A percentile compares a stretch with the other conserved stretches of the same genome.
These are phyloP conservation scores for Coelastrella sp. DNA, from an alignment of 139 green algal genomes.

Conservation along the genomic window DNA sequence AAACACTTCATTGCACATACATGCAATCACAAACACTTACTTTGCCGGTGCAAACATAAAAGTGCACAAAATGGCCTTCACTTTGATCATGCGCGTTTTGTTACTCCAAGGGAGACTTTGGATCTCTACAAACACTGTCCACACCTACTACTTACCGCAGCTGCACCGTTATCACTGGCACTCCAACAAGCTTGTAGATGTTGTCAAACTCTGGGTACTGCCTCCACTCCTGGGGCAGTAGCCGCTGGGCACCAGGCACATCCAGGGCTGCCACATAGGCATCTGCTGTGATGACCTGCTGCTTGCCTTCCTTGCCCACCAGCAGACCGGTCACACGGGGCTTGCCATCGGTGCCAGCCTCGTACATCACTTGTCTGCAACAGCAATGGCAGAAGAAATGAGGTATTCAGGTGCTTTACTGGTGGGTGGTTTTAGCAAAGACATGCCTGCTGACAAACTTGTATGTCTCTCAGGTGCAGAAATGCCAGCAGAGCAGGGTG, in stretches of 20 bases:
- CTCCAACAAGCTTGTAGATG: conserved; percentile 93
- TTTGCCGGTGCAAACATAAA: too few species aligned
- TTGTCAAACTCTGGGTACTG: conserved; percentile 85
- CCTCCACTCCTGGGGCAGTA: conserved; percentile 87
- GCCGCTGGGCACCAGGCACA: conserved; percentile 91
- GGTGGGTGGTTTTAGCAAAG: too few species aligned
- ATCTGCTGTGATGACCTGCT: conserved; percentile 83
- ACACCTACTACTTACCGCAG: conserved; percentile 64
- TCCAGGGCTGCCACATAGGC: conserved; percentile 95
- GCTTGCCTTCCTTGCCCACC: conserved; percentile 61
- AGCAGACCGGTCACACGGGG: conserved; percentile 81
- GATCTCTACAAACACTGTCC: too few species aligned
- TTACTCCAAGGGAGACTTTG: too few species aligned
- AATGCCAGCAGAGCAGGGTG: too few species aligned
- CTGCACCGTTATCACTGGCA: conserved; percentile 98
- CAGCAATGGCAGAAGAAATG: background rate
- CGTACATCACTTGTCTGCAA: conserved; percentile 90
- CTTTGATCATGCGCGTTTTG: too few species aligned
- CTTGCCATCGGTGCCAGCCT: conserved; percentile 72
- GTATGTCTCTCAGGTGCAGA: too few species aligned
- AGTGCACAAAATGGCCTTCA: too few species aligned
- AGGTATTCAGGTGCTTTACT: background rate
- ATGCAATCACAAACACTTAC: background rate
- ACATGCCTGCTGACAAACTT: too few species aligned
- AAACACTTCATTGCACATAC: too few species aligned